These are phyloP conservation scores for Diatrype stigma DNA, from an alignment of 2,329 filamentous ascomycete genomes.

Conservation along the genomic window DNA sequence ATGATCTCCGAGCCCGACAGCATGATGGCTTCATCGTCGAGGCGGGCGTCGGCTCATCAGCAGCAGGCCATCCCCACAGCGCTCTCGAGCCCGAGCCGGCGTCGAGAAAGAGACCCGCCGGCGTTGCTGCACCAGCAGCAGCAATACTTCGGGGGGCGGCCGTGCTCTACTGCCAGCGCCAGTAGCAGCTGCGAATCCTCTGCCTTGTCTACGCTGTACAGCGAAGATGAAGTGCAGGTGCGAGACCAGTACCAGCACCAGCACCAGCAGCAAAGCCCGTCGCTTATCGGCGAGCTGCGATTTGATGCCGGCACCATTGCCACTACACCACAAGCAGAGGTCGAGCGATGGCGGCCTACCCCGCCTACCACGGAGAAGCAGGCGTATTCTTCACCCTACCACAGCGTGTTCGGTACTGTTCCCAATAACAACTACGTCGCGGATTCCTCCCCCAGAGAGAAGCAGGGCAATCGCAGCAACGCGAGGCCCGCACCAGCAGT, in stretches of 20 bases:
- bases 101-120: constrained; percentile 18
- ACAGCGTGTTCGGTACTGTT: constrained; percentile 10
- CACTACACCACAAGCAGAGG: not conserved
- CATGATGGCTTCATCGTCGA: constrained; percentile 28
- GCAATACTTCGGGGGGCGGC: constrained; percentile 10
- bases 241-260: constrained; percentile 6
- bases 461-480: no score
- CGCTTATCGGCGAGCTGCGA: constrained; percentile 6
- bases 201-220: constrained; percentile 54
- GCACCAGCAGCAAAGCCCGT: constrained; percentile 8
- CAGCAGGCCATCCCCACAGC: constrained; percentile 25
- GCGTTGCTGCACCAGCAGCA: no score
- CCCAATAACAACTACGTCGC: no score
- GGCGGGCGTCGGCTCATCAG: constrained; percentile 31
- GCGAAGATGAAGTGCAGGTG: constrained; percentile 46
- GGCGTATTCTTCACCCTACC: constrained; percentile 5
- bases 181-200: constrained; percentile 44
- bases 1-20: constrained; percentile 37
- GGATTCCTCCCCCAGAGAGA: no score
- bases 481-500: no score
- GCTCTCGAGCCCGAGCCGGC: constrained; percentile 41
- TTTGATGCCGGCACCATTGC: constrained; percentile 6
- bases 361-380: no score
- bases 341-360: no score
- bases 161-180: constrained; percentile 32